Evolutionary conservation across 306 rosid genomes (phyloP), one percentile per base, ranked within the genome.

Genomic region (Sphenostylis stenocarpa): DNA sequence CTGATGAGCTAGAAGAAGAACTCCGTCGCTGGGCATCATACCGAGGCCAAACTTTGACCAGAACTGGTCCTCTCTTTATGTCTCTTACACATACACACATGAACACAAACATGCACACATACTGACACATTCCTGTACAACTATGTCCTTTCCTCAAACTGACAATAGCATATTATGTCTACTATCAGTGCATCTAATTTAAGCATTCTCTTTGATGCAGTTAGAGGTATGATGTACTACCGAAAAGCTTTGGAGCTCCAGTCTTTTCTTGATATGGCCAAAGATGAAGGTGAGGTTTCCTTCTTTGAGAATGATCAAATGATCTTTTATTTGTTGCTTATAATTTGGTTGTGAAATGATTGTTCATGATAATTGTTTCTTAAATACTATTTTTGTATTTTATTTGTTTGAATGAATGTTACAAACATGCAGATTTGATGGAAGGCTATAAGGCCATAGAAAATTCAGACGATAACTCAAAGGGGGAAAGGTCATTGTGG

Each of bases 21-120:
- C 97, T 92, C 77, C 97, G 98, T 70, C 88, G 86, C 15, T 95
- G 98, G 98, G 98, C 97, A 28, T 95, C 98, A 73, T 95, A 89
- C 70, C 89, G 97, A 70, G 98, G 98, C 74, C 98, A 95, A 83
- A 95, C 98, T 72, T 79, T 95, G 89, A 92, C 98, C 28, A 90
- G 91, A 86, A 95, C 98, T 71, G 97, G 98, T 90, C 14, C 58
- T 24, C 6, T 45, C 70, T 5, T 7, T 7, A 26, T 15, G 17
- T 16, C 17, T 39, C 69, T 70, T 65, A 29, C 81, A 47, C 52
- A 6, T n/a, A 26, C 28, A 1, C 28, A 6, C 6, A 15, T 24
- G 3, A 28, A 29, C n/a, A 12, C 16, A 1, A 7, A 13, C 67
- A 65, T 44, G 8, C 15, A 29, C 21, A 16, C 8, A 19, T 12